Evolutionary conservation across 176 grass and related monocot genomes (phyloP).

Genomic region (Neostapfia colusana): DNA sequence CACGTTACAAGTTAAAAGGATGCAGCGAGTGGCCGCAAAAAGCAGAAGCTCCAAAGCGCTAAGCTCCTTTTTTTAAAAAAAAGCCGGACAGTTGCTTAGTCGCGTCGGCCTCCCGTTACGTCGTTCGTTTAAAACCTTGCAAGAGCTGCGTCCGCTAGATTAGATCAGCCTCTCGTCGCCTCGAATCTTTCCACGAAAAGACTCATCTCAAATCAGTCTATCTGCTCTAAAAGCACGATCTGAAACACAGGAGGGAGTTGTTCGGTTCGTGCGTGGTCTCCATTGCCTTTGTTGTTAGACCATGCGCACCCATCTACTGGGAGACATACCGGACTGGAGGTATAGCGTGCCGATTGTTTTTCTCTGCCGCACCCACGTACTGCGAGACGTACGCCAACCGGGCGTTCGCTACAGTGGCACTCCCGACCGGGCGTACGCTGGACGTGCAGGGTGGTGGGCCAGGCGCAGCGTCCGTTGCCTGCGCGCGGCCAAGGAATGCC

Average conservation of each 20-base stretch:
- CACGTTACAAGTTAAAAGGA: neutral
- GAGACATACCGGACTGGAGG: no score
- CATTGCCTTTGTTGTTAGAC: neutral
- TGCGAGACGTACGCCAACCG: no score
- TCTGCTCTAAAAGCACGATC: neutral
- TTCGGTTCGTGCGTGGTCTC: constrained; percentile 1
- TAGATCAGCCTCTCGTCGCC: neutral
- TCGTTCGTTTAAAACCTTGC: neutral
- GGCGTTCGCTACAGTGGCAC: no score
- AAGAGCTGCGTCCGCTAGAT: neutral
- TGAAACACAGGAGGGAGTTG: neutral
- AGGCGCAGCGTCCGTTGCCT: no score
- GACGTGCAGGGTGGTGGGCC: no score
- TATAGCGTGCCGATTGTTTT: no score
- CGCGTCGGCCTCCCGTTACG: neutral
- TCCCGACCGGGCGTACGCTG: no score
- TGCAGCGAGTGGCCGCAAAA: neutral
- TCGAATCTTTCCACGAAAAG: no score
- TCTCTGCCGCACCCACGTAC: no score
- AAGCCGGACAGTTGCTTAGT: neutral
- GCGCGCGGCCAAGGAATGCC: no score
- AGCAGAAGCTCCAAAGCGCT: neutral
- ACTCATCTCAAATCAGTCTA: neutral
- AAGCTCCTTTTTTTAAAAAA: neutral
- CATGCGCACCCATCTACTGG: no score